These are phyloP conservation scores for Euryodendron excelsum DNA, from an alignment of 148 eudicot genomes.

Conservation along the genomic window DNA sequence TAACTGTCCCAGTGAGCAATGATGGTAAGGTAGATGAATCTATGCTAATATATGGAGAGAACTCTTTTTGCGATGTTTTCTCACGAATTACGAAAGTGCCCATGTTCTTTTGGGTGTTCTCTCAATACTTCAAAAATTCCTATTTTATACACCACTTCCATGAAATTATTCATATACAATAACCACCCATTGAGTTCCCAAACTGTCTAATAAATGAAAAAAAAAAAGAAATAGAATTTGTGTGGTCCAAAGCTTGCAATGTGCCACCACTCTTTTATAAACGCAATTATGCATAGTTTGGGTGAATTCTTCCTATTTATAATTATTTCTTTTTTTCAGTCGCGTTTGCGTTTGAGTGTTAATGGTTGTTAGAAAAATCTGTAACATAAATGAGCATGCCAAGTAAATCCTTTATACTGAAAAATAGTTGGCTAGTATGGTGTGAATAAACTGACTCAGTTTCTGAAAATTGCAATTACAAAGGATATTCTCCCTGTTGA, in stretches of 20 bases:
- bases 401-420: too few species aligned
- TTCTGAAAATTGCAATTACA: too few species aligned
- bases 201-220: too few species aligned
- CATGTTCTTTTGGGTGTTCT: neutral
- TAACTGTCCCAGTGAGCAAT: too few species aligned
- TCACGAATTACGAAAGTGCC: neutral
- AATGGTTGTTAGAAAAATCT: neutral
- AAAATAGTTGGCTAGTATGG: too few species aligned
- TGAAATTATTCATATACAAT: too few species aligned
- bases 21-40: neutral
- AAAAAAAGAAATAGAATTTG: neutral
- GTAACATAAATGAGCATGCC: neutral
- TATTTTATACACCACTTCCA: neutral
- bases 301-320: neutral
- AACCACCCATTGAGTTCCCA: neutral
- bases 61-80: neutral
- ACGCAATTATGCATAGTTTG: neutral
- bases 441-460: too few species aligned
- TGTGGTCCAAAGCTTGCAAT: neutral
- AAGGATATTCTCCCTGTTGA: neutral
- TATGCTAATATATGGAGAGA: too few species aligned
- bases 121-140: neutral
- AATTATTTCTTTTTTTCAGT: neutral
- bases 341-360: neutral
- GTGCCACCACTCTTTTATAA: neutral